Conservation (phyloP, 2,329 filamentous ascomycete species). For the Fusarium longipes region DNA sequence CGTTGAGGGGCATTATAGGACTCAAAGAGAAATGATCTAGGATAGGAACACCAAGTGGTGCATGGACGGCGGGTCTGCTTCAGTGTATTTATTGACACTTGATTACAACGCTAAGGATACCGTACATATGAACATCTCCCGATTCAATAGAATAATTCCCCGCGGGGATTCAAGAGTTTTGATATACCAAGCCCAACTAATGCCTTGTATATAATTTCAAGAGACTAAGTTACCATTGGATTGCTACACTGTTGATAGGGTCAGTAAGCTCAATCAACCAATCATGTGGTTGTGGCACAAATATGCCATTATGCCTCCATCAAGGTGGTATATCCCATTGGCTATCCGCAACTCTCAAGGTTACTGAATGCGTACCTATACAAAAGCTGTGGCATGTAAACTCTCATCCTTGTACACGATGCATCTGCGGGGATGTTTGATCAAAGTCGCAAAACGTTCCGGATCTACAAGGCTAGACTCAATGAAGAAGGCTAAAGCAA, state of each 20-base stretch:
- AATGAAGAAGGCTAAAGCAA: slow-evolving; percentile 21
- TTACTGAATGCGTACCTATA: neutral
- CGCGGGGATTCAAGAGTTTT: neutral
- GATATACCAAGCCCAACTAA: neutral
- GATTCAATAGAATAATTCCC: slow-evolving; percentile 6
- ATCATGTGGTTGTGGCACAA: neutral
- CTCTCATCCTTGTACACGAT: slow-evolving; percentile 9
- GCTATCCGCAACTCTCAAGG: slow-evolving; percentile 22
- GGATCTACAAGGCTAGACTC: slow-evolving; percentile 34
- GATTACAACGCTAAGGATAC: slow-evolving; percentile 7
- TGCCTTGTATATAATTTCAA: neutral
- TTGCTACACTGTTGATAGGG: neutral
- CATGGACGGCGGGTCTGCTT: slow-evolving; percentile 10
- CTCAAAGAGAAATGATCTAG: slow-evolving; percentile 19
- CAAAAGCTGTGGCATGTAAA: neutral
- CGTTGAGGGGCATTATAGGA: slow-evolving; percentile 37
- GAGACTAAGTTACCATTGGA: neutral
- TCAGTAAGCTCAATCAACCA: neutral
- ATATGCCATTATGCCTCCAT: slow-evolving; percentile 3
- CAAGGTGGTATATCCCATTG: slow-evolving; percentile 8
- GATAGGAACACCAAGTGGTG: slow-evolving; percentile 10
- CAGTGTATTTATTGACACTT: slow-evolving; percentile 28
- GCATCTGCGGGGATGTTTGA: slow-evolving; percentile 20
- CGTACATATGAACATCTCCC: slow-evolving; percentile 32
- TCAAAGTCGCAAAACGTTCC: slow-evolving; percentile 17